phyloP scores from a whole-genome alignment of 2,329 filamentous ascomycete species.

The Talaromyces albobiverticillius region DNA sequence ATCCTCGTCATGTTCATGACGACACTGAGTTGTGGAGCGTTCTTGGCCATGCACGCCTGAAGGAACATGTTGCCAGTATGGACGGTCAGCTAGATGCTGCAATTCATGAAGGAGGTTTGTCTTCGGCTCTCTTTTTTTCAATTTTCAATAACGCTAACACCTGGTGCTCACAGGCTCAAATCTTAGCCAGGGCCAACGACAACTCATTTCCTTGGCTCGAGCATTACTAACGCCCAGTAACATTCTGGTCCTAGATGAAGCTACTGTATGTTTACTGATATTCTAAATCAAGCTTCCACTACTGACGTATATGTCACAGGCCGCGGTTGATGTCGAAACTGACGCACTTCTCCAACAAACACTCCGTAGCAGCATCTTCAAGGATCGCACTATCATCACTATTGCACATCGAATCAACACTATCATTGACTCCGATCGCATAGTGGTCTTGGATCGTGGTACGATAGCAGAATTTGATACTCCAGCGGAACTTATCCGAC shows the following conservation, averaged over 20 bases:
- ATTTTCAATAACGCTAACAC: background rate
- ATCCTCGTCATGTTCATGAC: conserved; percentile 91
- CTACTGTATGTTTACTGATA: conserved; percentile 60
- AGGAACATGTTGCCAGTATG: conserved; percentile 85
- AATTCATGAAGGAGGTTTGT: conserved; percentile 89
- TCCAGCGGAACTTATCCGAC: conserved; percentile 71
- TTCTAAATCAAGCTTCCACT: background rate
- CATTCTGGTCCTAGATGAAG: conserved; percentile 95
- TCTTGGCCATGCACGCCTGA: conserved; percentile 87
- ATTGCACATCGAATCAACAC: conserved; percentile 98
- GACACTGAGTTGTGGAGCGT: conserved; percentile 98
- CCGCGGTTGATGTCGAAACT: conserved; percentile 68
- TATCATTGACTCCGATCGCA: conserved; percentile 82
- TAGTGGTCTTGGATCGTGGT: conserved; percentile 89
- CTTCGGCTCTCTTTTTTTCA: background rate
- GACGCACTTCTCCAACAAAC: conserved; percentile 64
- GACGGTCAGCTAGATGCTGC: conserved; percentile 83
- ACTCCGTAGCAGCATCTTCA: conserved; percentile 66
- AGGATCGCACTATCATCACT: conserved; percentile 93
- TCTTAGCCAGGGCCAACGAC: conserved; percentile 89
- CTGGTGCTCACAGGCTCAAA: conserved; percentile 69
- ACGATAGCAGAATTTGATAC: conserved; percentile 90
- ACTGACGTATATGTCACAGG: conserved; percentile 36
- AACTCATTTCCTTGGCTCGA: conserved; percentile 88
- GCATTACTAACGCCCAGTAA: conserved; percentile 94